phyloP scores from a whole-genome alignment of 352 stramenopile genomes.

The Globisporangium canariense region DNA sequence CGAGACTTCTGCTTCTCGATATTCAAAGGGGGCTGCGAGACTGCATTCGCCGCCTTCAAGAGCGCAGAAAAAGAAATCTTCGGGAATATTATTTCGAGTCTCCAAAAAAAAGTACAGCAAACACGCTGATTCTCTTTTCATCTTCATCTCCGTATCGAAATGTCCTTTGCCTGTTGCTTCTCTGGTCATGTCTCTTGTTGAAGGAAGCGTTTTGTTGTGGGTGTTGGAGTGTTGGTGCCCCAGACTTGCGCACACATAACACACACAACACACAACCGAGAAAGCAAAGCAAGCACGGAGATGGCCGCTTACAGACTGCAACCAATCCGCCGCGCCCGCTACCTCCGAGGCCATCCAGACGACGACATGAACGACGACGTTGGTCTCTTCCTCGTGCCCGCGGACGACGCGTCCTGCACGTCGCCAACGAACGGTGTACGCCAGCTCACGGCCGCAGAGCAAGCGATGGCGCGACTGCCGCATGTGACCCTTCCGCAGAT shows the following conservation, averaged over 20 bases:
- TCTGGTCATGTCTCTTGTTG: not conserved
- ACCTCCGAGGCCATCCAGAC: not conserved
- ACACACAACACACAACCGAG: not conserved
- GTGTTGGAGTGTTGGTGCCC: not conserved
- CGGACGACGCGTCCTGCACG: conserved; percentile 31
- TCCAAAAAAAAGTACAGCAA: no score
- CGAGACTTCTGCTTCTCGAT: no score
- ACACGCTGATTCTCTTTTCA: not conserved
- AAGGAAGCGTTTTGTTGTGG: no score
- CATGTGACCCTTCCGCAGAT: conserved; percentile 31
- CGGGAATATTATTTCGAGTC: no score
- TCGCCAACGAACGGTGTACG: conserved; percentile 29
- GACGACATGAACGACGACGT: conserved; percentile 25
- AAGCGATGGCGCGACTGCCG: conserved; percentile 38
- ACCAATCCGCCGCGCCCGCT: not conserved
- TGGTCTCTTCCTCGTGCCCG: conserved; percentile 25
- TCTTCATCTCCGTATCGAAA: not conserved
- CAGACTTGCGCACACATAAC: not conserved
- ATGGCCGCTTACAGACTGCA: not conserved
- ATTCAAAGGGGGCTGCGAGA: no score
- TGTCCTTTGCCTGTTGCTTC: not conserved
- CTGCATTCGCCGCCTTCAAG: no score
- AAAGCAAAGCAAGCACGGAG: not conserved
- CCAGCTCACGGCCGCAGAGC: conserved; percentile 38
- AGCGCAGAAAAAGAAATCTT: no score